Conservation (phyloP, 805 yeast genomes). For the Kuraishia molischiana region DNA sequence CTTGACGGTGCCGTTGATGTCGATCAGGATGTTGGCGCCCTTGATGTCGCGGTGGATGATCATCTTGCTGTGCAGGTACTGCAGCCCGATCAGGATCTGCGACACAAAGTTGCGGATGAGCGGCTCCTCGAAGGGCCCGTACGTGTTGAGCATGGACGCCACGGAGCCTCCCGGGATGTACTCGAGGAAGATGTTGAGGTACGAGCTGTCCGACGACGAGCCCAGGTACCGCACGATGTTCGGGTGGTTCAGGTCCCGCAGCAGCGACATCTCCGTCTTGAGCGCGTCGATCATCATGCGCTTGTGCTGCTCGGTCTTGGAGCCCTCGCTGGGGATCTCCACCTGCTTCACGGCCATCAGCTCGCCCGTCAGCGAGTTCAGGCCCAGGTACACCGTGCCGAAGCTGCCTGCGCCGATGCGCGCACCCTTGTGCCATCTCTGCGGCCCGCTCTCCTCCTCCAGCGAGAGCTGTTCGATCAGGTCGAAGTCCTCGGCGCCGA, state of each 20-base stretch:
- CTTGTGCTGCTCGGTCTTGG: constrained; percentile 20
- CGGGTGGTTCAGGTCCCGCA: constrained; percentile 77
- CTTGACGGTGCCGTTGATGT: constrained; percentile 51
- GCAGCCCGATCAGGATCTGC: constrained; percentile 46
- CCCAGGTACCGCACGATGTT: constrained; percentile 92
- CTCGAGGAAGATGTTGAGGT: constrained; percentile 63
- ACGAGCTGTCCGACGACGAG: constrained; percentile 63
- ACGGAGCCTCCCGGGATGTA: constrained; percentile 41
- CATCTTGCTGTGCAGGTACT: constrained; percentile 44
- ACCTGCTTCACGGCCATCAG: constrained; percentile 97
- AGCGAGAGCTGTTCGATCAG: constrained; percentile 22
- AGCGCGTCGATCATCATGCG: constrained; percentile 62
- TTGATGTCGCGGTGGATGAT: constrained; percentile 57
- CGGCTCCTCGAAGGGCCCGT: constrained; percentile 57
- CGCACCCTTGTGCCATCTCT: constrained; percentile 88
- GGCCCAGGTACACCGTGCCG: constrained; percentile 87
- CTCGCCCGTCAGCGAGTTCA: constrained; percentile 89
- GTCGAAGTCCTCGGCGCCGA: constrained; percentile 25
- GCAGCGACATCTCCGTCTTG: constrained; percentile 69
- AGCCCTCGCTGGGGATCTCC: constrained; percentile 37
- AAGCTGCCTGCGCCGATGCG: constrained; percentile 91
- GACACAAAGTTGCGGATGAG: constrained; percentile 42
- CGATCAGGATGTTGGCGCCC: constrained; percentile 54
- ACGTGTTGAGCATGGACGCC: constrained; percentile 43
- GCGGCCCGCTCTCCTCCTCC: constrained; percentile 48